A percentile compares a stretch with the other conserved stretches of the same genome.
These are phyloP conservation scores for Maudiozyma saulgeensis DNA, from an alignment of 805 yeast genomes.

Conservation along the genomic window DNA sequence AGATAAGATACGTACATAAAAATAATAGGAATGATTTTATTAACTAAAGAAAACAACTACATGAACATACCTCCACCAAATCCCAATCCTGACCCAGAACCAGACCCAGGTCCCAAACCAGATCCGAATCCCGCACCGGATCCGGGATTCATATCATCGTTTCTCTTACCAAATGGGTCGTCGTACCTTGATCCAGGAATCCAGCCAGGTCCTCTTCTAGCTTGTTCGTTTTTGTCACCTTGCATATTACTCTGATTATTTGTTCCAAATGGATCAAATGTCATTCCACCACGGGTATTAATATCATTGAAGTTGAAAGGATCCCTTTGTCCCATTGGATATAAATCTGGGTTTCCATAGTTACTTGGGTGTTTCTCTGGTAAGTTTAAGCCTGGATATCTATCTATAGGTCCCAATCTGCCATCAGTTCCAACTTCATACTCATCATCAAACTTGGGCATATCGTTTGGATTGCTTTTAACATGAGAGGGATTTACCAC, in stretches of 20 bases:
- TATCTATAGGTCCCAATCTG: conserved; percentile 2
- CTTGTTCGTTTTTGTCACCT: not conserved
- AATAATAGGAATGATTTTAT: not conserved
- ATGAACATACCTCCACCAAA: conserved; percentile 1
- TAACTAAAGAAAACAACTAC: not conserved
- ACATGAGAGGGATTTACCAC: no score
- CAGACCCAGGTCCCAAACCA: conserved; percentile 1
- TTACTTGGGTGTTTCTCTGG: conserved; percentile 5
- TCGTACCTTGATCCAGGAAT: conserved; percentile 29
- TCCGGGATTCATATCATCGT: conserved; percentile 7
- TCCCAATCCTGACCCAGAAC: not conserved
- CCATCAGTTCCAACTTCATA: conserved; percentile 14
- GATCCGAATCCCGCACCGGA: not conserved
- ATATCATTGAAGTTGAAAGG: conserved; percentile 18
- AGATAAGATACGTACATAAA: not conserved
- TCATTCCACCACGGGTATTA: conserved; percentile 24
- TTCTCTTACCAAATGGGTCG: conserved; percentile 26
- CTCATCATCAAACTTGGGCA: conserved; percentile 31
- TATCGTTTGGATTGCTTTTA: conserved; percentile 18
- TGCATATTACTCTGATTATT: conserved; percentile 5
- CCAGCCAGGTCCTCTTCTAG: conserved; percentile 18
- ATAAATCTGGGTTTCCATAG: conserved; percentile 28
- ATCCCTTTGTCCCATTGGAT: conserved; percentile 26
- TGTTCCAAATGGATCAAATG: conserved; percentile 23
- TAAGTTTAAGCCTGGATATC: conserved; percentile 6